These are phyloP conservation scores for Protomyces inouyei DNA, from an alignment of 1,139 yeast species.

Conservation along the genomic window DNA sequence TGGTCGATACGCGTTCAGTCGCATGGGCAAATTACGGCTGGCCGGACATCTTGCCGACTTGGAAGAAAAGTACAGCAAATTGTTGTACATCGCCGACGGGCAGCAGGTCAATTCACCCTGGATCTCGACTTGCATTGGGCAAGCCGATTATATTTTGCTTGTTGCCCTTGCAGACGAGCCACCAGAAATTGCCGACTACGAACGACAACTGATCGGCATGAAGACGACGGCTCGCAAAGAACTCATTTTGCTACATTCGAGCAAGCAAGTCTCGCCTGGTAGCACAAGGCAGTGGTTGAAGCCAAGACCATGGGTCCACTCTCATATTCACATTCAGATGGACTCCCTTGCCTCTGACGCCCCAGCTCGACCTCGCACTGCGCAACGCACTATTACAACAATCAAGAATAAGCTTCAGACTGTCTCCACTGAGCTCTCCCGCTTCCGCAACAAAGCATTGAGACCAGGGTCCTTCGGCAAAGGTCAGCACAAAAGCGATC, in stretches of 20 bases:
- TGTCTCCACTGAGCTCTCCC: slow-evolving; percentile 40
- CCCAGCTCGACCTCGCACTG: slow-evolving; percentile 16
- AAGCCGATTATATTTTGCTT: slow-evolving; percentile 78
- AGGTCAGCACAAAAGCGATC: slow-evolving; percentile 73
- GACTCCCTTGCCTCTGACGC: slow-evolving; percentile 11
- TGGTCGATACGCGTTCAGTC: slow-evolving; percentile 92
- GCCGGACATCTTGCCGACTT: slow-evolving; percentile 86
- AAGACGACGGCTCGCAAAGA: slow-evolving; percentile 88
- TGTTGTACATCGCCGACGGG: slow-evolving; percentile 84
- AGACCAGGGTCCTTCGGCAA: slow-evolving; percentile 43
- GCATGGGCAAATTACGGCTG: slow-evolving; percentile 73
- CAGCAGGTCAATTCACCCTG: slow-evolving; percentile 68
- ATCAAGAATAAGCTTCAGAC: slow-evolving; percentile 38
- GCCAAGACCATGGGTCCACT: slow-evolving; percentile 80
- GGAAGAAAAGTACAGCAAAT: slow-evolving; percentile 82
- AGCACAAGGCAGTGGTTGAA: slow-evolving; percentile 80
- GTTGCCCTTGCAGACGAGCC: slow-evolving; percentile 52
- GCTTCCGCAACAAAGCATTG: slow-evolving; percentile 35
- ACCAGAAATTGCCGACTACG: slow-evolving; percentile 79
- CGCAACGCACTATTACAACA: slow-evolving; percentile 28
- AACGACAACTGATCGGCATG: slow-evolving; percentile 63
- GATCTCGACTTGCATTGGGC: slow-evolving; percentile 90
- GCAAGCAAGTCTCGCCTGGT: slow-evolving; percentile 76
- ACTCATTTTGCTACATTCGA: slow-evolving; percentile 76
- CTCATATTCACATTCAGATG: slow-evolving; percentile 80